A percentile compares a stretch with the other conserved stretches of the same genome.
phyloP scores from a whole-genome alignment of 345 rosid species.

The Acer yangbiense region DNA sequence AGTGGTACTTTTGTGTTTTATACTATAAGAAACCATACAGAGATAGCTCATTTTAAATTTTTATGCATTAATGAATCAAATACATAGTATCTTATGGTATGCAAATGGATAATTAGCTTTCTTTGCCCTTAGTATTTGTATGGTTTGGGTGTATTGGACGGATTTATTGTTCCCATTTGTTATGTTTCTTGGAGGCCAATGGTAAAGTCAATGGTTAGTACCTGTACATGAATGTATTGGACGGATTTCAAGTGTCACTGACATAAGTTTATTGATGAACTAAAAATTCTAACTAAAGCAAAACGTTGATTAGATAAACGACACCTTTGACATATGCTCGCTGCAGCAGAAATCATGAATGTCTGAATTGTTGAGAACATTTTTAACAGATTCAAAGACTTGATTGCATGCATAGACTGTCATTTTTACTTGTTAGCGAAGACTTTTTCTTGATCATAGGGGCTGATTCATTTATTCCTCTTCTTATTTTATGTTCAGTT shows the following conservation, averaged over 20 bases:
- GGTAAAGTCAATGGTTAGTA: too few species aligned
- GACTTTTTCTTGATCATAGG: background rate
- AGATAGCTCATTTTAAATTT: background rate
- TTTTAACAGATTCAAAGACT: background rate
- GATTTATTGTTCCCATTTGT: background rate
- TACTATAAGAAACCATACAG: background rate
- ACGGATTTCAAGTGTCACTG: background rate
- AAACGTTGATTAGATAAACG: background rate
- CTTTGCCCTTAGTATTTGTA: background rate
- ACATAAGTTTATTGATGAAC: background rate
- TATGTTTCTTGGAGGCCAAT: too few species aligned
- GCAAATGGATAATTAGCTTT: background rate
- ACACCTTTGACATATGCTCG: background rate
- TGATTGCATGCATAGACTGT: background rate
- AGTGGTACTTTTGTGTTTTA: background rate
- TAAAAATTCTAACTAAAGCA: background rate
- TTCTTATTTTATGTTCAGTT: constrained; percentile 44
- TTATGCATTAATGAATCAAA: background rate
- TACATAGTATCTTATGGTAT: background rate
- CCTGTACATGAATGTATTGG: background rate
- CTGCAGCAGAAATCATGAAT: background rate
- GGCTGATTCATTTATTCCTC: constrained; percentile 19
- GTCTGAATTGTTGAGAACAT: background rate
- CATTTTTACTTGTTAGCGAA: too few species aligned
- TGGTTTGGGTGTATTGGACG: background rate